Base-by-base conservation (phyloP, 371 early-diverging fungal species). In the Mortierella sp. region DNA sequence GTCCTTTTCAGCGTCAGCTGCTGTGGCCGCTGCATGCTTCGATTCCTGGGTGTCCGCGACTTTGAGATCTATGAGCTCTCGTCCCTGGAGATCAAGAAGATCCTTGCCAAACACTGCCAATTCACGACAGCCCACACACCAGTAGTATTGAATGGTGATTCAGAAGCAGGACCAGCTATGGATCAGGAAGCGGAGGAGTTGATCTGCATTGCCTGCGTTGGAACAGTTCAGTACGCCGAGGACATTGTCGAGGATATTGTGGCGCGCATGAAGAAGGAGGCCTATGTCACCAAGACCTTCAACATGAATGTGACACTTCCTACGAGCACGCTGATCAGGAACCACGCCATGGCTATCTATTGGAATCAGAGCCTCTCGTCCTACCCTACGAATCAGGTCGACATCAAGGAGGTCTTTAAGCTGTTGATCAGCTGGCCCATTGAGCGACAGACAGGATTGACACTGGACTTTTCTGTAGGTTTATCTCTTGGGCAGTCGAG, bases 251-350 rank as follows among this genome's bases (percentile, higher is more conserved):
- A 86, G 0, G 71, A 64, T 11, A 74, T 90, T 9, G 74, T 71
- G 53, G 76, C 67, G 24, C 72, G 80, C 29, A 64, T 90, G 2
- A 41, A 63, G 39, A 63, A 79, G 45, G 88, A 90, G 50, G 69
- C 76, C 11, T 90, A 89, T 45, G 77, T 82, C 45, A 77, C 85
- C 10, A 71, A 77, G 29, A 71, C 82, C n/a, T 86, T 89, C 71
- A 86, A 79, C 64, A 77, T 92, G 73, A 88, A 76, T 10, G 87
- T 89, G 39, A 89, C 91, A 0, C 70, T 91, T 4, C 92, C 92
- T 13, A 77, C 86, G 16, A 86, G 91, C 68, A 72, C 88, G n/a
- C 40, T 92, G 55, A 52, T 85, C 40, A 89, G 90, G 26, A 89
- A 90, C 72, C 90, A 90, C 70, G 73, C 91, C 0, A 52, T 89